phyloP scores from a whole-genome alignment of 768 basidiomycete species.

The Pleurotus tuber-regium region DNA sequence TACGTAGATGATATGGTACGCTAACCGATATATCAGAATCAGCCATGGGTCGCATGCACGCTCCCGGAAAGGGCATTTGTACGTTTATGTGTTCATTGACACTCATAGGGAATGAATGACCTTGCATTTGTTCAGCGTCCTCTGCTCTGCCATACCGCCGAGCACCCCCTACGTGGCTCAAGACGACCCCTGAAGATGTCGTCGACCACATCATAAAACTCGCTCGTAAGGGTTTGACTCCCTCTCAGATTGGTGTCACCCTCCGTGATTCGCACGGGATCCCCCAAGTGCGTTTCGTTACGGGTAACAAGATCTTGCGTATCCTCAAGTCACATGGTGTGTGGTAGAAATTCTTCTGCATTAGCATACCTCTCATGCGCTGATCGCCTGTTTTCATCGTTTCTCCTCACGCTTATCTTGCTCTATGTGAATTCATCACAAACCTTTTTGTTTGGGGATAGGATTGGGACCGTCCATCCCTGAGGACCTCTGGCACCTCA shows the following conservation, averaged over 20 bases:
- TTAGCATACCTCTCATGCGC: constrained; percentile 15
- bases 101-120: background rate
- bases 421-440: constrained; percentile 18
- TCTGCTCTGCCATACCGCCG: constrained; percentile 98
- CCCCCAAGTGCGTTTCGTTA: constrained; percentile 97
- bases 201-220: constrained; percentile 96
- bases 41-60: constrained; percentile 97
- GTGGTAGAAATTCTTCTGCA: constrained; percentile 23
- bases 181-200: constrained; percentile 93
- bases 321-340: constrained; percentile 93
- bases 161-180: constrained; percentile 93
- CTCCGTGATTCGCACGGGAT: constrained; percentile 98
- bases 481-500: constrained; percentile 98
- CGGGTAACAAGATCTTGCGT: constrained; percentile 99
- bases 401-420: constrained; percentile 2
- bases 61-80: constrained; percentile 99
- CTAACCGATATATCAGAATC: constrained; percentile 29
- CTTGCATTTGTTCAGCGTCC: constrained; percentile 50
- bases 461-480: constrained; percentile 97
- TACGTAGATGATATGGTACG: constrained; percentile 7
- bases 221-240: constrained; percentile 95
- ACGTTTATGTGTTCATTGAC: constrained; percentile 32
- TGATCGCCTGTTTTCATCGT: constrained; percentile 12
- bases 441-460: constrained; percentile 59
- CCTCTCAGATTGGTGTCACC: constrained; percentile 97